Conservation (phyloP, 495 filamentous ascomycete genomes). For the Symbiotaphrina buchneri region DNA sequence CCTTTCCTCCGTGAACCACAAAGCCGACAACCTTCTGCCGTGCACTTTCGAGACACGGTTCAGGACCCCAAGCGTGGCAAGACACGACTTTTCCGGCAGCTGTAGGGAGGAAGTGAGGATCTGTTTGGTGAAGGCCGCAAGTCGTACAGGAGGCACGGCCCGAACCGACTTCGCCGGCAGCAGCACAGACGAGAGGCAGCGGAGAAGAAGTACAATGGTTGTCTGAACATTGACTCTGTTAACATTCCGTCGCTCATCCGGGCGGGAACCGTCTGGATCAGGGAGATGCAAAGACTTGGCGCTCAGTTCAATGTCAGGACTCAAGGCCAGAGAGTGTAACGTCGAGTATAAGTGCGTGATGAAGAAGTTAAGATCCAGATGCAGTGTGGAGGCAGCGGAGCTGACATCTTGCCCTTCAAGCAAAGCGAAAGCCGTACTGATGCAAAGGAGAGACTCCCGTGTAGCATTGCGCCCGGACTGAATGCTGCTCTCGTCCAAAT, state of each 20-base stretch:
- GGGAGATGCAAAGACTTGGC: constrained; percentile 58
- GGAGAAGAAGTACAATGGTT: constrained; percentile 71
- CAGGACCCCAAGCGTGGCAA: constrained; percentile 54
- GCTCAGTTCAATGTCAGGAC: constrained; percentile 70
- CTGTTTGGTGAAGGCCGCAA: constrained; percentile 85
- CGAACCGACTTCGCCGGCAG: constrained; percentile 38
- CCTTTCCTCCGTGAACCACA: constrained; percentile 81
- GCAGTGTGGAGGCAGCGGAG: constrained; percentile 39
- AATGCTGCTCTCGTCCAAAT: constrained; percentile 16
- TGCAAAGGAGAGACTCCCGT: constrained; percentile 80
- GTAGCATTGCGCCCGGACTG: constrained; percentile 27
- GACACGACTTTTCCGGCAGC: constrained; percentile 64
- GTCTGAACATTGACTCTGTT: constrained; percentile 85
- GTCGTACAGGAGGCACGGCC: constrained; percentile 45
- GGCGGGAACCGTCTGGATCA: constrained; percentile 35
- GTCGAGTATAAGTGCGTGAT: constrained; percentile 75
- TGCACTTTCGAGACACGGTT: constrained; percentile 51
- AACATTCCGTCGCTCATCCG: constrained; percentile 9
- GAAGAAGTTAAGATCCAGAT: constrained; percentile 88
- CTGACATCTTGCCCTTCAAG: constrained; percentile 66
- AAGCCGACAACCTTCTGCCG: constrained; percentile 37
- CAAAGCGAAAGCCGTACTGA: constrained; percentile 83
- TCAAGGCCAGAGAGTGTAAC: constrained; percentile 50
- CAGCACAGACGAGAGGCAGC: constrained; percentile 58
- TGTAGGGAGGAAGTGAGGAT: constrained; percentile 64